phyloP scores from a whole-genome alignment of 768 basidiomycete species.

The Kwoniella europaea region DNA sequence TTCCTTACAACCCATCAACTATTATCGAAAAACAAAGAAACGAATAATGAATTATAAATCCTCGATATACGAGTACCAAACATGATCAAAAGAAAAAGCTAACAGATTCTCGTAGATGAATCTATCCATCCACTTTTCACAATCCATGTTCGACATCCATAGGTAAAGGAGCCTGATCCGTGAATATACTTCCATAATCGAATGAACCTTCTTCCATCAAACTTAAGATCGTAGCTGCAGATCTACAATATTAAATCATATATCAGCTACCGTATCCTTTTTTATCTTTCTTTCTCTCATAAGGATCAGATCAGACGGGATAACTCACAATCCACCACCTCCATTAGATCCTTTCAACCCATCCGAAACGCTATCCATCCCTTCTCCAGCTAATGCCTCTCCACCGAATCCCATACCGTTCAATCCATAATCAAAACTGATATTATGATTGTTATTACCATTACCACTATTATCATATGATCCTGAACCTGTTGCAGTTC shows the following conservation, averaged over 20 bases:
- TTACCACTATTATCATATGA: conserved; percentile 11
- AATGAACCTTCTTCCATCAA: conserved; percentile 57
- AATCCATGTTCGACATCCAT: conserved; percentile 22
- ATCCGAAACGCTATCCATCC: conserved; percentile 51
- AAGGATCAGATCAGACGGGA: neutral
- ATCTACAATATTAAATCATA: conserved; percentile 29
- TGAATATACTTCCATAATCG: conserved; percentile 53
- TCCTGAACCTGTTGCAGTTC: conserved; percentile 1
- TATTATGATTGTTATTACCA: conserved; percentile 1
- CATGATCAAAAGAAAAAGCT: too few species aligned
- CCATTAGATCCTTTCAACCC: conserved; percentile 38
- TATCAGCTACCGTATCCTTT: conserved; percentile 1
- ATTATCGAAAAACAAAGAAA: too few species aligned
- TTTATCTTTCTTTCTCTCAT: too few species aligned
- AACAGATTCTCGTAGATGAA: too few species aligned
- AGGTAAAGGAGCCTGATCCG: conserved; percentile 46
- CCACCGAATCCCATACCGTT: conserved; percentile 39
- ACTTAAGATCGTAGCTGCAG: conserved; percentile 55
- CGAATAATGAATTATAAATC: too few species aligned
- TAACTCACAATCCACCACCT: conserved; percentile 43
- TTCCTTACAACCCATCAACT: too few species aligned
- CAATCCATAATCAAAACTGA: conserved; percentile 38
- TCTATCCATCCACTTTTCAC: neutral
- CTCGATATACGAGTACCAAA: too few species aligned
- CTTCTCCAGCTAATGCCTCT: conserved; percentile 41